Conservation (phyloP, 108 stramenopile genomes). For the Craspedostauros australis region DNA sequence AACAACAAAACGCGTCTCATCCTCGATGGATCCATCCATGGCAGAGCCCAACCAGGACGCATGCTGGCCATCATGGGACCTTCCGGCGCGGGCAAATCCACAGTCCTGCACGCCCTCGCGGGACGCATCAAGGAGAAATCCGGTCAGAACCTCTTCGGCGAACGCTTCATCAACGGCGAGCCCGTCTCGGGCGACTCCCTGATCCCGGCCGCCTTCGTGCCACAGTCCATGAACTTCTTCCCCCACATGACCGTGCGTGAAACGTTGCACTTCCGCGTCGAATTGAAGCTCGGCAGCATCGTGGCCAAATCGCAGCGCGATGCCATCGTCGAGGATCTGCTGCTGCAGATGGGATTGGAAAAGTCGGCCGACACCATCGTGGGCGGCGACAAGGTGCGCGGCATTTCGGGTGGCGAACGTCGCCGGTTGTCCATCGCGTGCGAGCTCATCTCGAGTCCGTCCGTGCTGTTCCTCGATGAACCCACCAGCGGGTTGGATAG, state of each 20-base stretch:
- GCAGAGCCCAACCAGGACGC: slow-evolving; percentile 64
- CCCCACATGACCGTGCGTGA: slow-evolving; percentile 87
- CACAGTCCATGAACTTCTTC: slow-evolving; percentile 77
- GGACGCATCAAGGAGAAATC: slow-evolving; percentile 65
- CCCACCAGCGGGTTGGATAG: slow-evolving; percentile 71
- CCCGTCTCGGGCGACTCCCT: slow-evolving; percentile 50
- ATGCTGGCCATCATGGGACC: slow-evolving; percentile 81
- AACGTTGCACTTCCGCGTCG: slow-evolving; percentile 67
- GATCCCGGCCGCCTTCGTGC: slow-evolving; percentile 69
- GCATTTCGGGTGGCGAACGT: slow-evolving; percentile 83
- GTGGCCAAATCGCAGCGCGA: slow-evolving; percentile 54
- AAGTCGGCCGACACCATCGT: slow-evolving; percentile 80
- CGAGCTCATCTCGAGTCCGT: slow-evolving; percentile 76
- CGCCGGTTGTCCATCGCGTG: slow-evolving; percentile 81
- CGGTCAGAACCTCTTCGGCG: slow-evolving; percentile 49
- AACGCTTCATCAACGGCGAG: slow-evolving; percentile 60
- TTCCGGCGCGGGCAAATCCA: slow-evolving; percentile 25
- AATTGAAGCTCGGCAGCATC: slow-evolving; percentile 67
- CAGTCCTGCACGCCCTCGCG: slow-evolving; percentile 72
- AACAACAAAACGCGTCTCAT: slow-evolving; percentile 33
- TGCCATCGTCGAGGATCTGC: slow-evolving; percentile 47
- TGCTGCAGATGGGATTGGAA: slow-evolving; percentile 59
- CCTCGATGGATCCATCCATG: slow-evolving; percentile 70
- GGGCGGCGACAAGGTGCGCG: slow-evolving; percentile 71
- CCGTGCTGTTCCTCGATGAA: slow-evolving; percentile 76